phyloP scores from a whole-genome alignment of 495 filamentous ascomycete species.

The Darksidea phi region DNA sequence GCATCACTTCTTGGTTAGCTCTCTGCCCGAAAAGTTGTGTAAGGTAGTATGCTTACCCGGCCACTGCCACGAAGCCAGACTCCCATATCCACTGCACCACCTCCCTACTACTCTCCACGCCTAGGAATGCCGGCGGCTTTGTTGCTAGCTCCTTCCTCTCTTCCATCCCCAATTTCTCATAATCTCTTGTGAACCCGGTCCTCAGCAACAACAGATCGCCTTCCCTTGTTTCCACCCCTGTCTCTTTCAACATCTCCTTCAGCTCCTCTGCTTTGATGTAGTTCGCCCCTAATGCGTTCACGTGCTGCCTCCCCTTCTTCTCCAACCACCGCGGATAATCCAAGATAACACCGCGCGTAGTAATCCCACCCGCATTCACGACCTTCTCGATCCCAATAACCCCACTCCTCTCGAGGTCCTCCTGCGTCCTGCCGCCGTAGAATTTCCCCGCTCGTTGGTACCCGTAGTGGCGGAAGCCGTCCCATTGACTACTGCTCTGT shows the following conservation, averaged over 20 bases:
- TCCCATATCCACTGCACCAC: conserved; percentile 44
- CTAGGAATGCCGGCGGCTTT: conserved; percentile 47
- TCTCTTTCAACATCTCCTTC: conserved; percentile 47
- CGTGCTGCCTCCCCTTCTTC: conserved; percentile 21
- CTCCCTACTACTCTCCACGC: conserved; percentile 52
- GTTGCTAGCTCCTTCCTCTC: conserved; percentile 42
- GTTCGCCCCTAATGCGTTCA: conserved; percentile 7
- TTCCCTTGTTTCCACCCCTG: conserved; percentile 52
- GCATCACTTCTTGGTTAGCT: conserved; percentile 11
- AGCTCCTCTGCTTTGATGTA: conserved; percentile 30
- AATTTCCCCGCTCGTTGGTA: conserved; percentile 57
- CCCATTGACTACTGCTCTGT: conserved; percentile 58
- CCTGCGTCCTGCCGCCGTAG: conserved; percentile 59
- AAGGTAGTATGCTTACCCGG: no score
- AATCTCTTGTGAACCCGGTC: conserved; percentile 50
- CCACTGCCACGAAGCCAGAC: conserved; percentile 20
- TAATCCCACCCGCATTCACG: conserved; percentile 37
- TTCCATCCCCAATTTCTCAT: conserved; percentile 37
- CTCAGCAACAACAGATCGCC: conserved; percentile 59
- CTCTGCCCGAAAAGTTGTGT: no score
- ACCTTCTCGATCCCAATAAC: conserved; percentile 28
- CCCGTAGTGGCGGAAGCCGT: conserved; percentile 48
- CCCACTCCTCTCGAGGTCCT: conserved; percentile 53
- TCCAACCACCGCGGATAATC: conserved; percentile 38
- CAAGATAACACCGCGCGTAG: conserved; percentile 52